phyloP scores from a whole-genome alignment of 257 asterid species.

The Petunia axillaris region DNA sequence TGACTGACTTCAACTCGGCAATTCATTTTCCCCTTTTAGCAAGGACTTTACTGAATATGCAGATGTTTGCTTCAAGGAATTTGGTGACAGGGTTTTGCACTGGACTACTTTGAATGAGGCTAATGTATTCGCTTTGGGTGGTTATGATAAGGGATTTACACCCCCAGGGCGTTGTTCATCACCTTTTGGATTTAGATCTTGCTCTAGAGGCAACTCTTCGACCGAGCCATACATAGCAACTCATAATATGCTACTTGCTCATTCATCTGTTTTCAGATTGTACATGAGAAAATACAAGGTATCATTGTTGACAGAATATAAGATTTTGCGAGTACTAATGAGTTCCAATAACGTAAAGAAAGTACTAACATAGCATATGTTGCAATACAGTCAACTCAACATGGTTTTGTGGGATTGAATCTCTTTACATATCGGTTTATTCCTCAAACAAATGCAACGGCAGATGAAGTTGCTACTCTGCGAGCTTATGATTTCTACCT shows the following conservation, averaged over 20 bases:
- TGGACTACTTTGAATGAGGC: constrained; percentile 69
- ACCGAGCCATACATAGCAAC: constrained; percentile 50
- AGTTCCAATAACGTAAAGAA: neutral
- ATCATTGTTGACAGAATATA: neutral
- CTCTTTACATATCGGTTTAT: constrained; percentile 39
- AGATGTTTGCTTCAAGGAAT: constrained; percentile 59
- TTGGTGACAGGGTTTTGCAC: constrained; percentile 57
- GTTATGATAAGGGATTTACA: neutral
- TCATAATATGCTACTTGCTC: constrained; percentile 57
- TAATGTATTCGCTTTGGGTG: constrained; percentile 37
- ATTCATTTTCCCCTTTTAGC: neutral
- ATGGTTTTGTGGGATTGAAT: constrained; percentile 22
- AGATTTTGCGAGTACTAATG: neutral
- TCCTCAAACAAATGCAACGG: constrained; percentile 47
- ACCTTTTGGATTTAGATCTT: neutral
- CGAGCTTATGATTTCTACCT: constrained; percentile 29
- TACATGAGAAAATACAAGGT: constrained; percentile 37
- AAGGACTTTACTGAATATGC: constrained; percentile 36
- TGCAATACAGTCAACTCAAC: neutral
- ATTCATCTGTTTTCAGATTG: constrained; percentile 42
- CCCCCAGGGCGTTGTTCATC: constrained; percentile 17
- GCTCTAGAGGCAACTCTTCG: constrained; percentile 35
- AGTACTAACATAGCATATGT: neutral
- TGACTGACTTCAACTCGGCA: neutral
- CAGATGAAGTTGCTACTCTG: constrained; percentile 52